Evolutionary conservation across 2,329 filamentous ascomycete genomes (phyloP).

Genomic region (Diaporthe sp.): DNA sequence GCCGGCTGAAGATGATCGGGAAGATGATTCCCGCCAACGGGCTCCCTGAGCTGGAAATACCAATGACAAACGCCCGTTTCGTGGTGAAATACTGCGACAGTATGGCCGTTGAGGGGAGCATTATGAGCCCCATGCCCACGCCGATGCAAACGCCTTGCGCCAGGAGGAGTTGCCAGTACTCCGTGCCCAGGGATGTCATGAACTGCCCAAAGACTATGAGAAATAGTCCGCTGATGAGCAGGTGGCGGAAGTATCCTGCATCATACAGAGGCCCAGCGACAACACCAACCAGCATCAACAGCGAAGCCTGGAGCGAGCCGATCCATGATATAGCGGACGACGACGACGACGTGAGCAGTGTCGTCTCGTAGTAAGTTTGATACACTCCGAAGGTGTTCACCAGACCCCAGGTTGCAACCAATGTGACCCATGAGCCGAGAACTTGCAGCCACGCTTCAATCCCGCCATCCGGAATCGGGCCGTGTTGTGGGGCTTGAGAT

Average conservation of each 20-base stretch:
- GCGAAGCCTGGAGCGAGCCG: slow-evolving; percentile 53
- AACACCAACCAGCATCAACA: slow-evolving; percentile 52
- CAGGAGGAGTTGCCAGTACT: slow-evolving; percentile 55
- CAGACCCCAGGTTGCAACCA: slow-evolving; percentile 51
- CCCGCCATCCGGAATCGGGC: slow-evolving; percentile 40
- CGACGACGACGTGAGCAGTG: slow-evolving; percentile 44
- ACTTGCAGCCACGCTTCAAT: slow-evolving; percentile 52
- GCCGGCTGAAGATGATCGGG: slow-evolving; percentile 53
- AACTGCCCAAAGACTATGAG: slow-evolving; percentile 54
- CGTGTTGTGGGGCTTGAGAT: not conserved
- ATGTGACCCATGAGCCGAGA: slow-evolving; percentile 48
- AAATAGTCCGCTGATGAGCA: slow-evolving; percentile 48
- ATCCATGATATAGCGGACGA: slow-evolving; percentile 58
- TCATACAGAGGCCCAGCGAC: slow-evolving; percentile 55
- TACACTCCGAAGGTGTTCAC: slow-evolving; percentile 59
- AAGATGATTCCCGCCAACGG: slow-evolving; percentile 56
- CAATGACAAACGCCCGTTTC: slow-evolving; percentile 46
- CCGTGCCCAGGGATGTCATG: slow-evolving; percentile 55
- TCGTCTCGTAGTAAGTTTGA: slow-evolving; percentile 55
- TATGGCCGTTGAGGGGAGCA: slow-evolving; percentile 49
- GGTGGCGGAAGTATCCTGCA: slow-evolving; percentile 51
- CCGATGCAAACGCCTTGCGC: slow-evolving; percentile 52
- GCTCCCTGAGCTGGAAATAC: slow-evolving; percentile 45
- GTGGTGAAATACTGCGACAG: slow-evolving; percentile 53
- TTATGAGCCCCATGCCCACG: slow-evolving; percentile 48